Percentiles rank a stretch among this genome's conserved stretches.
phyloP scores from a whole-genome alignment of 352 stramenopile genomes.

The Phytophthora parvispora region DNA sequence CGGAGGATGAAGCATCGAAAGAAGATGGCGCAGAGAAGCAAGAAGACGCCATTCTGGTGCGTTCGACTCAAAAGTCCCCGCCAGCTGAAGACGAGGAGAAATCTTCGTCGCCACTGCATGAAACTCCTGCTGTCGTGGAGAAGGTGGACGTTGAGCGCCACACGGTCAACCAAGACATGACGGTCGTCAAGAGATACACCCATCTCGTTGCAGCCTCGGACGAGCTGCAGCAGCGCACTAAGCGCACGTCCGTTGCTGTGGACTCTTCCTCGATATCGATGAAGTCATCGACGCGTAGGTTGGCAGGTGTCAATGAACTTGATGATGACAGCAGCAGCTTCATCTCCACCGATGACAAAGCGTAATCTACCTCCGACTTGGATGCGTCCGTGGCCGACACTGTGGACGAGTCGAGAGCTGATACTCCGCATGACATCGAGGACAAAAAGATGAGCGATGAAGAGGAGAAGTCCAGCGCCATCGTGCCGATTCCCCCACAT shows the following conservation, averaged over 20 bases:
- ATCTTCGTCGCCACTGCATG: background rate
- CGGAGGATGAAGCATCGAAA: too few species aligned
- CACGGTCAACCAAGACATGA: slow-evolving; percentile 11
- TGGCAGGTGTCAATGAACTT: background rate
- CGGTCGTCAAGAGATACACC: slow-evolving; percentile 11
- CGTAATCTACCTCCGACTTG: background rate
- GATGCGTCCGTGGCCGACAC: background rate
- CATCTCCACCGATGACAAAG: background rate
- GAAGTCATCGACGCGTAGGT: background rate
- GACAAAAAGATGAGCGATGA: background rate
- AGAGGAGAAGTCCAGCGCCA: background rate
- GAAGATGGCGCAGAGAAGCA: too few species aligned
- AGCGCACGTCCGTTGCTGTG: background rate
- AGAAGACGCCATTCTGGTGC: too few species aligned
- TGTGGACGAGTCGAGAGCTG: background rate
- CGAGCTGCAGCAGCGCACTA: background rate
- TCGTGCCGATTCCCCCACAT: background rate
- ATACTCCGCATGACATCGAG: background rate
- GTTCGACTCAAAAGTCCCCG: background rate
- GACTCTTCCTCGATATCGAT: background rate
- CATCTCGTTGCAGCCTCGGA: background rate
- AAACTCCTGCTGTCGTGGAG: background rate
- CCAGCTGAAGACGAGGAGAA: background rate
- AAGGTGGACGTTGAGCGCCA: slow-evolving; percentile 6
- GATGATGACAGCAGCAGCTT: background rate